Percentiles rank a stretch among this genome's conserved stretches.
Evolutionary conservation across 163 green algal species (phyloP).

Genomic region (Botryococcus braunii): DNA sequence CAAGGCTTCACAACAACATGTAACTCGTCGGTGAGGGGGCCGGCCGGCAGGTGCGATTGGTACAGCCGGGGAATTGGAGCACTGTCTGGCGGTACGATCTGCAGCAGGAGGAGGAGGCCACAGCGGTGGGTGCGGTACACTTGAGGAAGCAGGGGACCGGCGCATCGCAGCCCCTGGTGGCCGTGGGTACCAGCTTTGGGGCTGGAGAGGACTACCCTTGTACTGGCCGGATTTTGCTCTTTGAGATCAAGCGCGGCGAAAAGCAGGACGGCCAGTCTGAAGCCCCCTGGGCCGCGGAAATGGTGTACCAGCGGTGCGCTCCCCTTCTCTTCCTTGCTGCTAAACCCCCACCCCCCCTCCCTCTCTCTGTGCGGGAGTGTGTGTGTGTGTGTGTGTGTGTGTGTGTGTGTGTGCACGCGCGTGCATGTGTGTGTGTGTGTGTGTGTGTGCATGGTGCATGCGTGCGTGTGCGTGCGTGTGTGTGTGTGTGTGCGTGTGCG

Average conservation of each 20-base stretch:
- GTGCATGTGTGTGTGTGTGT: too few relatives aligned
- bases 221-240: slow-evolving; percentile 68
- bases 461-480: too few relatives aligned
- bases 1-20: too few relatives aligned
- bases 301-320: not conserved
- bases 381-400: too few relatives aligned
- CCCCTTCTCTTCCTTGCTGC: too few relatives aligned
- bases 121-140: slow-evolving; percentile 34
- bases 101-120: slow-evolving; percentile 47
- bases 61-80: slow-evolving; percentile 33
- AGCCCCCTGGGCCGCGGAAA: not conserved
- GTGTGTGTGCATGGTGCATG: too few relatives aligned
- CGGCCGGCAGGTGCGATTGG: slow-evolving; percentile 39
- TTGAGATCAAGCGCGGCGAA: slow-evolving; percentile 27
- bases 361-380: too few relatives aligned
- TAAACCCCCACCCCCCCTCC: too few relatives aligned
- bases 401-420: too few relatives aligned
- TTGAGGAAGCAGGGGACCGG: slow-evolving; percentile 40
- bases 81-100: slow-evolving; percentile 35
- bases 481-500: too few relatives aligned
- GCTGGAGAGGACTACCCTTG: slow-evolving; percentile 79
- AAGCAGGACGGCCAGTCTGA: not conserved
- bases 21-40: not conserved
- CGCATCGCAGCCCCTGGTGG: slow-evolving; percentile 28
- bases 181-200: slow-evolving; percentile 29